Conservation (phyloP, 1,284 basidiomycete genomes). For the Cutaneotrichosporon mucoides region DNA sequence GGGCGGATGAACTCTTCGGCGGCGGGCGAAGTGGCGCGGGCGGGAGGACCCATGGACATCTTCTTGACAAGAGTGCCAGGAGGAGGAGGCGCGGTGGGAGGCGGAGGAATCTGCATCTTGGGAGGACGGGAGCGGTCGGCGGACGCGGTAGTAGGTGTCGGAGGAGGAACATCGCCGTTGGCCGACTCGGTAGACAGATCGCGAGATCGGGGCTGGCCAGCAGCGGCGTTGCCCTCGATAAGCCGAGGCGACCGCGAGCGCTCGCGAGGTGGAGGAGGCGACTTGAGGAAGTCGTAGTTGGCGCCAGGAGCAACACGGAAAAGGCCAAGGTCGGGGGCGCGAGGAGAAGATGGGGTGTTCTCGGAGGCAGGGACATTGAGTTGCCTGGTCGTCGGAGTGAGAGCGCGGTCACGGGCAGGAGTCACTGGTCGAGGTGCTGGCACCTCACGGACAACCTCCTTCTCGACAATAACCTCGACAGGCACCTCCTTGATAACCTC, state of each 20-base stretch:
- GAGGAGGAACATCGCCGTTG: conserved; percentile 13
- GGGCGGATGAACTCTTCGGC: conserved; percentile 80
- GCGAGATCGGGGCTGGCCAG: conserved; percentile 27
- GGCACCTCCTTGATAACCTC: conserved; percentile 44
- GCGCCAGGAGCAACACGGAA: conserved; percentile 43
- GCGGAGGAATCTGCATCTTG: conserved; percentile 77
- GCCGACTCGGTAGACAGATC: conserved; percentile 33
- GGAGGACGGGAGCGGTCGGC: conserved; percentile 79
- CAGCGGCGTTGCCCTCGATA: conserved; percentile 13
- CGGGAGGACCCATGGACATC: conserved; percentile 49
- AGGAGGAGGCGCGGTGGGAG: conserved; percentile 74
- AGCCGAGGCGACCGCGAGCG: conserved; percentile 8
- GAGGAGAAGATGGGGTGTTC: conserved; percentile 3
- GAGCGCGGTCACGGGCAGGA: conserved; percentile 6
- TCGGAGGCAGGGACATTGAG: conserved; percentile 1
- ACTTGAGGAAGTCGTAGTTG: conserved; percentile 50
- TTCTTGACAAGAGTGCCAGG: conserved; percentile 49
- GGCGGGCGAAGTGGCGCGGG: conserved; percentile 80
- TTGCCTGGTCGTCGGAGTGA: conserved; percentile 9
- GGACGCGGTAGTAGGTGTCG: conserved; percentile 17
- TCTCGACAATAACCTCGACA: conserved; percentile 38
- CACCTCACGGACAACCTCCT: conserved; percentile 26
- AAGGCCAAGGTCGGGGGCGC: conserved; percentile 39
- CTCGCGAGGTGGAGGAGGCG: conserved; percentile 31
- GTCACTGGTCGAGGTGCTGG: background rate